phyloP scores from a whole-genome alignment of 345 rosid genomes.

The Syzygium aqueum region DNA sequence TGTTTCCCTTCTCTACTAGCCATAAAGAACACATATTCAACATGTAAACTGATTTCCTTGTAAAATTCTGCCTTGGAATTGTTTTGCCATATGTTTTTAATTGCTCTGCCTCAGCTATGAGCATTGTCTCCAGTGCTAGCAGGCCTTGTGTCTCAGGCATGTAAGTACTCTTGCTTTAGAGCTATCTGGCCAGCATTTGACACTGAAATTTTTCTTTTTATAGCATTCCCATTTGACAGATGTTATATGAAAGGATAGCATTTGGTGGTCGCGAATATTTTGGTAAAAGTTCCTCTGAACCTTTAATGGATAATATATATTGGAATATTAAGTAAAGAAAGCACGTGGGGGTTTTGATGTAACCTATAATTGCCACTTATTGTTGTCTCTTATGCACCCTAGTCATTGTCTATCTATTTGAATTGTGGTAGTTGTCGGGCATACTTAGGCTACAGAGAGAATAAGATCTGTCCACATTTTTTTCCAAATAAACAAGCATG shows the following conservation, averaged over 20 bases:
- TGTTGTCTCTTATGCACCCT: neutral
- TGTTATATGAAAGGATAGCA: neutral
- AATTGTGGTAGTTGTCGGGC: neutral
- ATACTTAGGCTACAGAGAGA: neutral
- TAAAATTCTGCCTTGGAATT: neutral
- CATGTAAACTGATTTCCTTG: neutral
- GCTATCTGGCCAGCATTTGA: neutral
- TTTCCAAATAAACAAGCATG: neutral
- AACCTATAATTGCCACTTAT: neutral
- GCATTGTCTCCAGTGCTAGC: neutral
- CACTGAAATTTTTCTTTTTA: neutral
- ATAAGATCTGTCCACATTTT: neutral
- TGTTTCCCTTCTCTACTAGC: neutral
- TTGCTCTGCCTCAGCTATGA: neutral
- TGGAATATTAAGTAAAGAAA: neutral
- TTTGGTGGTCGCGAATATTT: neutral
- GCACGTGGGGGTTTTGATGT: neutral
- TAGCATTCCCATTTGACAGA: neutral
- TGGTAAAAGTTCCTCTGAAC: neutral
- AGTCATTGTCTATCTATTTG: neutral
- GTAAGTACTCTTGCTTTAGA: neutral
- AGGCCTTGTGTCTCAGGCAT: neutral
- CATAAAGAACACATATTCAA: neutral
- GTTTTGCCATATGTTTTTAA: neutral
- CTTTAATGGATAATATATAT: neutral